phyloP scores from a whole-genome alignment of 2,329 filamentous ascomycete genomes.

The Ophiostoma sp. region DNA sequence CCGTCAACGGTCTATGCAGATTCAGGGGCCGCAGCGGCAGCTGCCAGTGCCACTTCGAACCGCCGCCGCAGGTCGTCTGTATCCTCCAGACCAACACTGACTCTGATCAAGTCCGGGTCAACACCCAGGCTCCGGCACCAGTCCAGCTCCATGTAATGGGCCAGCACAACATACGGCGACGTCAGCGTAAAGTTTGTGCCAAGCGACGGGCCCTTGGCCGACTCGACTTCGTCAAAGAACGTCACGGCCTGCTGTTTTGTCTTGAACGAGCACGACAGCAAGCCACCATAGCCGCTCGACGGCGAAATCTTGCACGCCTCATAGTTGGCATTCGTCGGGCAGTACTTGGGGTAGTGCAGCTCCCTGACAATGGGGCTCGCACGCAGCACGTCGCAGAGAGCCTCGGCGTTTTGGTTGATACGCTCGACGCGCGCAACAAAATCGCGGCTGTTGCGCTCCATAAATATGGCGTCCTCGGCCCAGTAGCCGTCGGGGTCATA shows the following conservation, averaged over 20 bases:
- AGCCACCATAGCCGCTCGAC: slow-evolving; percentile 80
- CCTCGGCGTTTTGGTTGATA: slow-evolving; percentile 80
- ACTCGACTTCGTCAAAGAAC: slow-evolving; percentile 82
- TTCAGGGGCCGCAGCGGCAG: slow-evolving; percentile 37
- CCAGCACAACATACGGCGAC: slow-evolving; percentile 84
- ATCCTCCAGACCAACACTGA: slow-evolving; percentile 88
- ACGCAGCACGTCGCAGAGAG: slow-evolving; percentile 67
- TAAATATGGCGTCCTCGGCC: slow-evolving; percentile 88
- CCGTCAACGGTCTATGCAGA: not conserved
- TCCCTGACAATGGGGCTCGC: slow-evolving; percentile 60
- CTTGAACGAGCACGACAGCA: slow-evolving; percentile 79
- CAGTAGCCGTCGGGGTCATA: slow-evolving; percentile 83
- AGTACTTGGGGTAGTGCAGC: slow-evolving; percentile 82
- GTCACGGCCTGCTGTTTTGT: slow-evolving; percentile 62
- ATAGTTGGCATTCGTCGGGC: slow-evolving; percentile 55
- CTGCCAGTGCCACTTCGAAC: slow-evolving; percentile 65
- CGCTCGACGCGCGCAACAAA: slow-evolving; percentile 76
- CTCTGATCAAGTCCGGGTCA: slow-evolving; percentile 69
- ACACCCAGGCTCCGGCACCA: slow-evolving; percentile 83
- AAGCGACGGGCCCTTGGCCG: slow-evolving; percentile 87
- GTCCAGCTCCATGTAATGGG: slow-evolving; percentile 86
- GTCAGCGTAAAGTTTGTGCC: slow-evolving; percentile 95
- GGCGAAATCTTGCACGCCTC: slow-evolving; percentile 63
- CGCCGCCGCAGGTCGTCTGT: slow-evolving; percentile 56
- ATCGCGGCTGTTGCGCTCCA: slow-evolving; percentile 93